These are phyloP conservation scores for Starmerella powellii DNA, from an alignment of 805 yeast species.

Conservation along the genomic window DNA sequence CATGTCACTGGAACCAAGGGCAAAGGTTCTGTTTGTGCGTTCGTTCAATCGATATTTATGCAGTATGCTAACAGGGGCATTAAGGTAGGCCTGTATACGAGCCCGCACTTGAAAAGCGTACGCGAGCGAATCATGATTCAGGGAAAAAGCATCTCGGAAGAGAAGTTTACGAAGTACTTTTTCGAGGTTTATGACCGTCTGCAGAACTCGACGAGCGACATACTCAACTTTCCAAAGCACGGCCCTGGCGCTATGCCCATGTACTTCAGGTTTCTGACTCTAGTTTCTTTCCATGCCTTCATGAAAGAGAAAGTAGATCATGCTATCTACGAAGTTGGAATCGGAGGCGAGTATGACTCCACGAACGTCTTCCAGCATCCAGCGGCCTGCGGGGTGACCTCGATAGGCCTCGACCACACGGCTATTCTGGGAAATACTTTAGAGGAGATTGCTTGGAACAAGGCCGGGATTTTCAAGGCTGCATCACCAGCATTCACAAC, in stretches of 20 bases:
- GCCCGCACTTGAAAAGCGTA: slow-evolving; percentile 89
- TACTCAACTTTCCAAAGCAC: slow-evolving; percentile 57
- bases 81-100: slow-evolving; percentile 85
- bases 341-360: slow-evolving; percentile 96
- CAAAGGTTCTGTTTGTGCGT: slow-evolving; percentile 96
- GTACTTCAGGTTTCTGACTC: slow-evolving; percentile 81
- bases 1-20: slow-evolving; percentile 98
- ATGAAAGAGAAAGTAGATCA: slow-evolving; percentile 80
- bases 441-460: slow-evolving; percentile 89
- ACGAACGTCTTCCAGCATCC: slow-evolving; percentile 78
- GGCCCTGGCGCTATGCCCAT: slow-evolving; percentile 68
- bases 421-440: slow-evolving; percentile 75
- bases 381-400: slow-evolving; percentile 70
- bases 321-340: slow-evolving; percentile 95
- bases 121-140: slow-evolving; percentile 82
- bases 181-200: slow-evolving; percentile 88
- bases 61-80: slow-evolving; percentile 39
- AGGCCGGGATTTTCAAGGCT: slow-evolving; percentile 78
- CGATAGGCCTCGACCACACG: slow-evolving; percentile 87
- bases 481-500: slow-evolving; percentile 59
- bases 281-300: slow-evolving; percentile 83
- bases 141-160: slow-evolving; percentile 74
- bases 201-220: slow-evolving; percentile 45
- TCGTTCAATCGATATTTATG: slow-evolving; percentile 63
- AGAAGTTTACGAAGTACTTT: slow-evolving; percentile 72